phyloP scores from a whole-genome alignment of 441 rosid genomes.

The Gossypium gossypioides region DNA sequence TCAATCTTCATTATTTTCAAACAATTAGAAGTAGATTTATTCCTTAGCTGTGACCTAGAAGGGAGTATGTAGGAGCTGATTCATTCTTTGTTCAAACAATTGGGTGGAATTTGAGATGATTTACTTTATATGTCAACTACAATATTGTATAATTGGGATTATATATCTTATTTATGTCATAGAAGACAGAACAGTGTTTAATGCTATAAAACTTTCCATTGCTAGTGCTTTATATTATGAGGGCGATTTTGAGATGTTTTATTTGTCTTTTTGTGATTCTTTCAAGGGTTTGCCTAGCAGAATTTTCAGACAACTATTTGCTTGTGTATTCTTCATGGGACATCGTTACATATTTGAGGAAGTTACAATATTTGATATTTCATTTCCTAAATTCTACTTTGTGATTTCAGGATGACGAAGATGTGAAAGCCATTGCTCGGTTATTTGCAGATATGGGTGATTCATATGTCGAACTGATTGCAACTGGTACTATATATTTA shows the following conservation, averaged over 20 bases:
- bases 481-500: constrained; percentile 51
- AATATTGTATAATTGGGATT: not conserved
- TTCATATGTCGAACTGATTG: constrained; percentile 91
- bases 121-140: not conserved
- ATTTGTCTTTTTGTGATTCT: not conserved
- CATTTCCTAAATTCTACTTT: constrained; percentile 16
- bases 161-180: not conserved
- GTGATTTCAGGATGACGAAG: constrained; percentile 85
- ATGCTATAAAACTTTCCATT: not conserved
- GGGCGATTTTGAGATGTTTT: not conserved
- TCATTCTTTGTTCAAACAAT: not conserved
- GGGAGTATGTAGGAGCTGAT: not conserved
- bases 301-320: not conserved
- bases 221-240: not conserved
- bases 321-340: not conserved
- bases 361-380: not conserved
- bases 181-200: not conserved
- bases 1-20: not conserved
- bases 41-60: not conserved
- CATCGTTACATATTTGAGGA: not conserved
- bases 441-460: constrained; percentile 97
- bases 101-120: constrained; percentile 1
- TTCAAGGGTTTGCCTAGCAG: not conserved
- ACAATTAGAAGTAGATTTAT: not conserved
- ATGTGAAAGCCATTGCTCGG: constrained; percentile 95